Evolutionary conservation across 2,329 filamentous ascomycete species (phyloP).

Genomic region (Scytalidium lignicola): DNA sequence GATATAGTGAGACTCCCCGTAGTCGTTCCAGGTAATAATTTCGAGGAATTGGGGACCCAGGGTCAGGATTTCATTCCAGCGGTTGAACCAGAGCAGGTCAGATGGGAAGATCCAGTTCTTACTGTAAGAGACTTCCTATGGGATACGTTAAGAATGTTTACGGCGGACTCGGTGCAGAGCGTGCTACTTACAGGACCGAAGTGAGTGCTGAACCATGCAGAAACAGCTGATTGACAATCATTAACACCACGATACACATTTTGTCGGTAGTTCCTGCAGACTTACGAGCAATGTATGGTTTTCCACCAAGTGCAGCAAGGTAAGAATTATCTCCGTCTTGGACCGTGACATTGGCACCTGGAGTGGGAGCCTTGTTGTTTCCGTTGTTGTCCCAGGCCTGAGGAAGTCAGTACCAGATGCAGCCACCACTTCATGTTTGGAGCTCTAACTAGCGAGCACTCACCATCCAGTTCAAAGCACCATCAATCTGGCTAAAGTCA

Average conservation of each 20-base stretch:
- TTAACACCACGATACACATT: neutral
- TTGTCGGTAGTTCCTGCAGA: neutral
- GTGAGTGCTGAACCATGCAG: conserved; percentile 31
- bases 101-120: conserved; percentile 57
- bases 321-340: conserved; percentile 14
- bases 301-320: conserved; percentile 11
- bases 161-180: too few species aligned
- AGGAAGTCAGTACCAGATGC: neutral
- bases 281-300: conserved; percentile 19
- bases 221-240: conserved; percentile 18
- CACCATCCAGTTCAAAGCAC: conserved; percentile 19
- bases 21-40: conserved; percentile 45
- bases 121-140: conserved; percentile 14
- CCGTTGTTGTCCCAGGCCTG: conserved; percentile 19
- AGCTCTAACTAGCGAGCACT: neutral
- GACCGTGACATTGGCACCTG: conserved; percentile 14
- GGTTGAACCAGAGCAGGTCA: conserved; percentile 53
- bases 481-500: conserved; percentile 13
- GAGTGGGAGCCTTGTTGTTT: conserved; percentile 17
- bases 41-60: conserved; percentile 38
- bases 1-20: conserved; percentile 48
- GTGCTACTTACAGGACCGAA: conserved; percentile 41
- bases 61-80: conserved; percentile 44
- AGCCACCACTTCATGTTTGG: too few species aligned
- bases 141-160: conserved; percentile 15